Percentiles rank a stretch among this genome's conserved stretches.
These are phyloP conservation scores for Carallia pectinifolia DNA, from an alignment of 345 rosid genomes.

Conservation along the genomic window DNA sequence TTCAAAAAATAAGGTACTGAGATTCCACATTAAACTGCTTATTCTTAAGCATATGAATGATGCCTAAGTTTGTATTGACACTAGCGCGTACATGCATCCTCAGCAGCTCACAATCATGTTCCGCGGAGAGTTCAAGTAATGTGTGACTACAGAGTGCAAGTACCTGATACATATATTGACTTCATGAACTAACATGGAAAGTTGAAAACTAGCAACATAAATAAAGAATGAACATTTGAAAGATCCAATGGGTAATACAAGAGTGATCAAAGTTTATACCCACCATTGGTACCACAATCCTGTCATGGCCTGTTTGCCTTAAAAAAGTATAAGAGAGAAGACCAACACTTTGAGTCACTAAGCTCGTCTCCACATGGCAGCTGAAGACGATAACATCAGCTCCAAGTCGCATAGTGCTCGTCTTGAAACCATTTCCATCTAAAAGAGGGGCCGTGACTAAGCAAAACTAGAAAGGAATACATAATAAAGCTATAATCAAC, in stretches of 20 bases:
- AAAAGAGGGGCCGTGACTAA: constrained; percentile 14
- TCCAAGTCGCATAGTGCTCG: constrained; percentile 96
- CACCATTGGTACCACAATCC: constrained; percentile 96
- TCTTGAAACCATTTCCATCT: constrained; percentile 99
- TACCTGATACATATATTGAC: too few species aligned
- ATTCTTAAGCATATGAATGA: too few species aligned
- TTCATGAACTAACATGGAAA: neutral
- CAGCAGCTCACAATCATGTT: too few species aligned
- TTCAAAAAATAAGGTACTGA: too few species aligned
- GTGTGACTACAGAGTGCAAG: too few species aligned
- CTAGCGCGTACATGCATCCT: too few species aligned
- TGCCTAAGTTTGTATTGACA: too few species aligned
- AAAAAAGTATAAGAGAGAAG: constrained; percentile 88
- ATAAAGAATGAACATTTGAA: too few species aligned
- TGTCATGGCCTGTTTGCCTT: constrained; percentile 63
- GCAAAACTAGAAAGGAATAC: constrained; percentile 15
- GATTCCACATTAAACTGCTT: too few species aligned
- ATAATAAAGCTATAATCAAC: too few species aligned
- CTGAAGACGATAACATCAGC: constrained; percentile 93
- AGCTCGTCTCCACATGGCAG: constrained; percentile 61
- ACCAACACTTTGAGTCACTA: constrained; percentile 77
- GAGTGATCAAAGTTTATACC: constrained; percentile 25
- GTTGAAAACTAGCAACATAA: neutral
- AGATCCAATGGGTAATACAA: too few species aligned
- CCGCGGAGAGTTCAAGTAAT: too few species aligned